Base-by-base conservation (phyloP, 768 basidiomycete species). In the Pleurotus cornucopiae region DNA sequence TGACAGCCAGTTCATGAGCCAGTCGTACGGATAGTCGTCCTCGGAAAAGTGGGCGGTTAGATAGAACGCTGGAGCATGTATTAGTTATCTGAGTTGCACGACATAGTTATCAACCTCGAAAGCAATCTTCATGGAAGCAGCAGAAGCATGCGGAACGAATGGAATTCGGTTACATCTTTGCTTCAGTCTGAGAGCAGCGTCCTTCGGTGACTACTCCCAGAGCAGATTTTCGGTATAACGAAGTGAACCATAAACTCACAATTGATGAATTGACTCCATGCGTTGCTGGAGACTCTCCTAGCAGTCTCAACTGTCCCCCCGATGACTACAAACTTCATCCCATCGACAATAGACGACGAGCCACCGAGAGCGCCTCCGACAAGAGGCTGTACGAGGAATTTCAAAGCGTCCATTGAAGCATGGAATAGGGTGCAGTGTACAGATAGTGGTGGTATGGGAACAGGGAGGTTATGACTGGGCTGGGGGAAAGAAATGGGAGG, bases 1-100 rank as follows among this genome's bases (percentile, higher is more conserved):
- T 43, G 89, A 89, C 48, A 93, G 82, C 90, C 90, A 93, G 30
- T 91, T 79, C 88, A 92, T 92, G 52, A 93, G 79, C 90, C 90
- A 93, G 71, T 93, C 90, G 62, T 91, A 93, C 3, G 90, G 91
- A 60, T 89, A 89, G 66, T 93, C 91, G 69, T 93, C 91, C 72
- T 93, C 91, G 61, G 84, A 88, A 75, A 93, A 93, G 70, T 92
- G 88, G 6, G 91, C 91, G 13, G 91, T 93, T 51, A 93, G 82
- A 83, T 92, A 93, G 79, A 89, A 89, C 0, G 87, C 86, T 88
- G 67, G 40, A 54, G 5, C 26, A 54, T 34, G 40, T 11, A 21
- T 44, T 26, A 40, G 46, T 21, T 46, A 30, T 34, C n/a, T 40
- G 20, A 46, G 25, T 16, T 21, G n/a, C n/a, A 20, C 18, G 51